phyloP scores from a whole-genome alignment of 768 basidiomycete genomes.

The Amanita muscaria region DNA sequence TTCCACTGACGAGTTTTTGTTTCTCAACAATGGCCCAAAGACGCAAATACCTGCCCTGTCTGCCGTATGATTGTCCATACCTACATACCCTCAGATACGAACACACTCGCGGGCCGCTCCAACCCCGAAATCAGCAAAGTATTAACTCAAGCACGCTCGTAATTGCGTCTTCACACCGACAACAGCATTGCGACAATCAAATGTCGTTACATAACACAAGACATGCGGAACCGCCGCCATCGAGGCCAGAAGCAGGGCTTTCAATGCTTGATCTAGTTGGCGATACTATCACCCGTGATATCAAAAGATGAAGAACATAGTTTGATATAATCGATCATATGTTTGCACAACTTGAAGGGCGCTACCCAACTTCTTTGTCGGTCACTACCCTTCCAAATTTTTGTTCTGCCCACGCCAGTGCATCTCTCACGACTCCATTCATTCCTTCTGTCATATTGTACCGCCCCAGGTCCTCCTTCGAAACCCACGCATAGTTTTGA shows the following conservation, averaged over 20 bases:
- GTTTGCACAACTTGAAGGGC: too few relatives aligned
- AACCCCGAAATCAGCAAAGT: neutral
- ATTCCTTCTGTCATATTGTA: too few relatives aligned
- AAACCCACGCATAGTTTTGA: too few relatives aligned
- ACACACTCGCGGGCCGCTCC: neutral
- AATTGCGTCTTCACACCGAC: too few relatives aligned
- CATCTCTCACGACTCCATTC: too few relatives aligned
- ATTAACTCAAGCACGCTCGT: neutral
- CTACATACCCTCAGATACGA: conserved; percentile 5
- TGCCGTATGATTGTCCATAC: conserved; percentile 54
- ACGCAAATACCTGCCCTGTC: conserved; percentile 72
- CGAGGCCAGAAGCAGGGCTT: neutral
- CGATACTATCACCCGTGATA: conserved; percentile 6
- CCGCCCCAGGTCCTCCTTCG: too few relatives aligned
- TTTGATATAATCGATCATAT: neutral
- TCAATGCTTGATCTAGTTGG: conserved; percentile 1
- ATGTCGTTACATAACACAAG: neutral
- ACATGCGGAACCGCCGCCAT: neutral
- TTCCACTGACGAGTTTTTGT: conserved; percentile 6
- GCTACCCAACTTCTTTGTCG: too few relatives aligned
- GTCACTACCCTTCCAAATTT: too few relatives aligned
- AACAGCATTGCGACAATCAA: neutral
- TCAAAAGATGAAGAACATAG: conserved; percentile 71
- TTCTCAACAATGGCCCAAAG: conserved; percentile 77
- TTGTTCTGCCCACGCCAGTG: too few relatives aligned